Evolutionary conservation across 129 eudicot genomes (phyloP).

Genomic region (Chrysanthemum lavandulifolium): DNA sequence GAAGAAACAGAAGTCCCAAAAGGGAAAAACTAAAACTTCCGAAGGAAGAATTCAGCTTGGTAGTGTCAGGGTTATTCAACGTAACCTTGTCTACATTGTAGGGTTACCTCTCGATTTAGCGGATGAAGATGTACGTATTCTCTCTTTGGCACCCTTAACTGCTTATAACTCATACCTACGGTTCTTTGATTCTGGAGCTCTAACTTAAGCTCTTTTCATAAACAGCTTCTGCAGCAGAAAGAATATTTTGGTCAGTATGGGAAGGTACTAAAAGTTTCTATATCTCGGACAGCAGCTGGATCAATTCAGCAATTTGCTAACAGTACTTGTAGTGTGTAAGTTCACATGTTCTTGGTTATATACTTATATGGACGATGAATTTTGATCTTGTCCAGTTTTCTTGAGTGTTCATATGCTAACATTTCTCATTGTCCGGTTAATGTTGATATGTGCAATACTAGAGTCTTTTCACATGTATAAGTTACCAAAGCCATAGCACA

Average conservation of each 20-base stretch:
- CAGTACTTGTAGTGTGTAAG: constrained; percentile 69
- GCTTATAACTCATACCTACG: background rate
- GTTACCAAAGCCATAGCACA: background rate
- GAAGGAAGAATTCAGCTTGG: constrained; percentile 55
- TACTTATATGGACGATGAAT: too few species aligned
- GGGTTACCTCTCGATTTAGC: constrained; percentile 59
- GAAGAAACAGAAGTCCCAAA: constrained; percentile 48
- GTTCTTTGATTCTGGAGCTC: background rate
- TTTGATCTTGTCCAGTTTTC: too few species aligned
- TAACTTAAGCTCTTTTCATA: constrained; percentile 4
- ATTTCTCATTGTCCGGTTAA: constrained; percentile 1
- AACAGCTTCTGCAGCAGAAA: constrained; percentile 47
- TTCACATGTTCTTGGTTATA: constrained; percentile 7
- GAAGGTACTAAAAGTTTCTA: constrained; percentile 57
- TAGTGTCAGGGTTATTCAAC: constrained; percentile 58
- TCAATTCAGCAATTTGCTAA: constrained; percentile 52
- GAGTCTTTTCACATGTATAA: background rate
- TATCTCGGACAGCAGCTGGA: constrained; percentile 62
- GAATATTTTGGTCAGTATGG: constrained; percentile 67
- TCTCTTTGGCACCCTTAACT: background rate
- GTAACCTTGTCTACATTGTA: constrained; percentile 56
- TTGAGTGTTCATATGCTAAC: background rate
- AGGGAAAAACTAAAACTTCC: constrained; percentile 46
- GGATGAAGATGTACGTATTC: constrained; percentile 57
- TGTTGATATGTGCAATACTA: background rate